phyloP scores from a whole-genome alignment of 352 stramenopile species.

The Elongisporangium senticosum region DNA sequence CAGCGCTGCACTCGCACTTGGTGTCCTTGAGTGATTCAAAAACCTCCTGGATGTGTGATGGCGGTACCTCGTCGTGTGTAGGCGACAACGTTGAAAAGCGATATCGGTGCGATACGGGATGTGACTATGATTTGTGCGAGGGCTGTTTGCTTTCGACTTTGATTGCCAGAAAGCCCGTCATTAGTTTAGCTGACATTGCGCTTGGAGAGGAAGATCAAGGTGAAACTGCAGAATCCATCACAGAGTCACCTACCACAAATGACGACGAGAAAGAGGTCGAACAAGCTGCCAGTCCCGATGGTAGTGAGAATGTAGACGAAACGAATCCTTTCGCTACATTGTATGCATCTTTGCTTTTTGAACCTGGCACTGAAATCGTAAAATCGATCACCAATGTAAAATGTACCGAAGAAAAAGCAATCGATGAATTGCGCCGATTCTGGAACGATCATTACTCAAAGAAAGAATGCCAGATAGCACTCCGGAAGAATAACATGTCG shows the following conservation, averaged over 20 bases:
- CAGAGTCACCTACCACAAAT: constrained; percentile 2
- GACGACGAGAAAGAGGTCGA: constrained; percentile 3
- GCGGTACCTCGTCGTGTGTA: constrained; percentile 40
- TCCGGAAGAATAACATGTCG: constrained; percentile 35
- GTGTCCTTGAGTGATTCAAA: constrained; percentile 37
- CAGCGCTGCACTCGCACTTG: constrained; percentile 49
- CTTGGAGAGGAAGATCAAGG: constrained; percentile 3
- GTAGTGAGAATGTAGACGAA: constrained; percentile 4
- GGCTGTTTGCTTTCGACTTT: constrained; percentile 42
- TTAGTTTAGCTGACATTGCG: not conserved
- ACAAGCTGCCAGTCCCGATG: not conserved
- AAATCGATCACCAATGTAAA: not conserved
- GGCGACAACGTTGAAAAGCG: constrained; percentile 47
- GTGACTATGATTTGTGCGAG: constrained; percentile 76
- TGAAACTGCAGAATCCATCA: constrained; percentile 3
- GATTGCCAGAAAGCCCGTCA: constrained; percentile 15
- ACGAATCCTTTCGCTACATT: constrained; percentile 29
- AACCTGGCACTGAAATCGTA: constrained; percentile 4
- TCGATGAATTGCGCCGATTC: constrained; percentile 39
- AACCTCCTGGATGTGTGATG: constrained; percentile 76
- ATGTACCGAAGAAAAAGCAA: constrained; percentile 18
- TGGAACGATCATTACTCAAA: constrained; percentile 59
- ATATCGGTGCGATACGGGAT: constrained; percentile 59
- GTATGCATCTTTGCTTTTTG: constrained; percentile 24
- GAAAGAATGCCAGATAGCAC: constrained; percentile 55